phyloP scores from a whole-genome alignment of 2,329 filamentous ascomycete species.

The Diaporthe sp. region DNA sequence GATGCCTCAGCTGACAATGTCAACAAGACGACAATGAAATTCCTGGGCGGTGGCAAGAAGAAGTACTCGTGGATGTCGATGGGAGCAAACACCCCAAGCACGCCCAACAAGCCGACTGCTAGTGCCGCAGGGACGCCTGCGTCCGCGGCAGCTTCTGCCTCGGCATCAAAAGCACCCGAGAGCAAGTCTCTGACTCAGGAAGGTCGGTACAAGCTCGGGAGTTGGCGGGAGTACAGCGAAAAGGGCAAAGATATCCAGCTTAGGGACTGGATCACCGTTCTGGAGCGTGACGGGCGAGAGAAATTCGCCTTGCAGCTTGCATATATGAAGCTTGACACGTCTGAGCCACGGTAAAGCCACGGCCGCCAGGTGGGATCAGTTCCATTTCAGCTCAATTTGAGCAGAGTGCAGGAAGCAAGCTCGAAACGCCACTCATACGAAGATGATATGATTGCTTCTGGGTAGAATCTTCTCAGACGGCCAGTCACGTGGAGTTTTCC shows the following conservation, averaged over 20 bases:
- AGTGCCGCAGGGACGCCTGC: constrained; percentile 38
- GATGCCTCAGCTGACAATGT: constrained; percentile 86
- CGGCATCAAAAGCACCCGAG: constrained; percentile 46
- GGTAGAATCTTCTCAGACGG: not conserved
- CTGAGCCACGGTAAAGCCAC: constrained; percentile 53
- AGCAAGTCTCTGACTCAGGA: constrained; percentile 65
- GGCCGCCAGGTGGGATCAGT: not conserved
- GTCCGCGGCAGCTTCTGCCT: constrained; percentile 23
- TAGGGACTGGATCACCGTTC: constrained; percentile 82
- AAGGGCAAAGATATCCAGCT: constrained; percentile 86
- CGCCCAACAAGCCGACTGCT: constrained; percentile 47
- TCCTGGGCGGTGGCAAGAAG: constrained; percentile 70
- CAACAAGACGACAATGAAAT: constrained; percentile 82
- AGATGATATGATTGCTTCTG: not conserved
- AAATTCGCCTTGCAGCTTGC: constrained; percentile 71
- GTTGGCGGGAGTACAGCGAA: constrained; percentile 82
- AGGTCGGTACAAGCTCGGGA: constrained; percentile 75
- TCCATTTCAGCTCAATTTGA: not conserved
- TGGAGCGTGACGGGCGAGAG: constrained; percentile 83
- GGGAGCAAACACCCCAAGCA: constrained; percentile 63
- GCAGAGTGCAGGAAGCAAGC: not conserved
- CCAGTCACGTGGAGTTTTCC: not conserved
- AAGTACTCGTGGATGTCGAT: constrained; percentile 83
- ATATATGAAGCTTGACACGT: constrained; percentile 65
- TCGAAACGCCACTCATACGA: not conserved